A percentile compares a stretch with the other conserved stretches of the same genome.
Evolutionary conservation across 805 yeast species (phyloP).

Genomic region (Suhomyces emberorum): DNA sequence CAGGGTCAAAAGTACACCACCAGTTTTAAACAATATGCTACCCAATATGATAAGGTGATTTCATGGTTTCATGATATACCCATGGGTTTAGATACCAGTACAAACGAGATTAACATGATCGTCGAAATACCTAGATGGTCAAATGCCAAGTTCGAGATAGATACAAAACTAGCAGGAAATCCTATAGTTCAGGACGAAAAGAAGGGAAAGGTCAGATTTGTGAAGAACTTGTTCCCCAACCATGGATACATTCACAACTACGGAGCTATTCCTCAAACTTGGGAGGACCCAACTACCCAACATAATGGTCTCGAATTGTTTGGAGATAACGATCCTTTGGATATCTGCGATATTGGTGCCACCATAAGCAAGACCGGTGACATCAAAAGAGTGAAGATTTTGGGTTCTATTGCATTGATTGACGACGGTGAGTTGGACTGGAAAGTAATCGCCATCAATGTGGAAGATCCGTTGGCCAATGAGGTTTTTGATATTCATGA

Average conservation of each 20-base stretch:
- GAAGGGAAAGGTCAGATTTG: constrained; percentile 72
- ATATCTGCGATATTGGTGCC: constrained; percentile 88
- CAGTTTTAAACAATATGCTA: constrained; percentile 42
- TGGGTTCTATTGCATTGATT: constrained; percentile 91
- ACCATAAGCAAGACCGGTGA: constrained; percentile 63
- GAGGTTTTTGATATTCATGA: constrained; percentile 89
- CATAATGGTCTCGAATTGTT: constrained; percentile 41
- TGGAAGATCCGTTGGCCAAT: constrained; percentile 80
- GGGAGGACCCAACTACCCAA: constrained; percentile 88
- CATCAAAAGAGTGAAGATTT: constrained; percentile 82
- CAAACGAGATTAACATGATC: constrained; percentile 43
- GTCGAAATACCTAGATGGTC: constrained; percentile 62
- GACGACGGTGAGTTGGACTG: constrained; percentile 92
- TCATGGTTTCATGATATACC: constrained; percentile 78
- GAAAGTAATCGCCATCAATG: constrained; percentile 87
- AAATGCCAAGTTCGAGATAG: constrained; percentile 80
- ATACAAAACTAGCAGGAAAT: constrained; percentile 53
- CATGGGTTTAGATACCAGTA: constrained; percentile 40
- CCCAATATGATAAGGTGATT: constrained; percentile 42
- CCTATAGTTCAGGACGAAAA: constrained; percentile 81
- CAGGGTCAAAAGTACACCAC: constrained; percentile 36
- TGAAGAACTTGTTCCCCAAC: constrained; percentile 75
- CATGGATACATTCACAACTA: constrained; percentile 85
- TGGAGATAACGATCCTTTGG: constrained; percentile 96
- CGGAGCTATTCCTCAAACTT: constrained; percentile 89